These are phyloP conservation scores for Zygosaccharomyces lentus DNA, from an alignment of 805 yeast genomes.

Conservation along the genomic window DNA sequence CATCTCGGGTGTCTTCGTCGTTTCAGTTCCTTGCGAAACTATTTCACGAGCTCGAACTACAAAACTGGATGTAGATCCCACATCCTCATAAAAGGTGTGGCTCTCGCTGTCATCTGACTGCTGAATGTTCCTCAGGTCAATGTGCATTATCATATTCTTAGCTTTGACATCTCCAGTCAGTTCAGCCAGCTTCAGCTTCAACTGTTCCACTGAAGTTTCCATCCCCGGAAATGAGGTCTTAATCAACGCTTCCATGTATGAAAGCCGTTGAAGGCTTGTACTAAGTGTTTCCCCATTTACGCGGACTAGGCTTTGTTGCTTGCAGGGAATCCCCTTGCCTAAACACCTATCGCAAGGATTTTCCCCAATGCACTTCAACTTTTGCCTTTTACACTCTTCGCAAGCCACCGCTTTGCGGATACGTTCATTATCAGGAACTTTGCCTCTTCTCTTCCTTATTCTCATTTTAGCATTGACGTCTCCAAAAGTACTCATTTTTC, in stretches of 20 bases:
- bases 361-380: slow-evolving; percentile 10
- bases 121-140: slow-evolving; percentile 9
- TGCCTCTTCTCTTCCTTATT: slow-evolving; percentile 10
- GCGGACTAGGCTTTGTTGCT: slow-evolving; percentile 7
- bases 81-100: slow-evolving; percentile 13
- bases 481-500: neutral
- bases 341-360: slow-evolving; percentile 10
- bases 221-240: slow-evolving; percentile 11
- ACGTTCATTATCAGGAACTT: slow-evolving; percentile 12
- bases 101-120: slow-evolving; percentile 7
- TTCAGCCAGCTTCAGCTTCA: slow-evolving; percentile 11
- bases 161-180: slow-evolving; percentile 10
- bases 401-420: slow-evolving; percentile 12
- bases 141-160: slow-evolving; percentile 10
- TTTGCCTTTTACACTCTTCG: slow-evolving; percentile 10
- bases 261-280: slow-evolving; percentile 7
- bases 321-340: slow-evolving; percentile 6
- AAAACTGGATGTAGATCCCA: slow-evolving; percentile 12
- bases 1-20: neutral
- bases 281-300: too few species aligned
- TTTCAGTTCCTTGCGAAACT: slow-evolving; percentile 7
- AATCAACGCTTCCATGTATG: slow-evolving; percentile 12
- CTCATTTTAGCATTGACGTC: neutral
- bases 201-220: slow-evolving; percentile 9
- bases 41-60: slow-evolving; percentile 12